Conservation (phyloP, 352 stramenopile species). For the Globisporangium irregulare region DNA sequence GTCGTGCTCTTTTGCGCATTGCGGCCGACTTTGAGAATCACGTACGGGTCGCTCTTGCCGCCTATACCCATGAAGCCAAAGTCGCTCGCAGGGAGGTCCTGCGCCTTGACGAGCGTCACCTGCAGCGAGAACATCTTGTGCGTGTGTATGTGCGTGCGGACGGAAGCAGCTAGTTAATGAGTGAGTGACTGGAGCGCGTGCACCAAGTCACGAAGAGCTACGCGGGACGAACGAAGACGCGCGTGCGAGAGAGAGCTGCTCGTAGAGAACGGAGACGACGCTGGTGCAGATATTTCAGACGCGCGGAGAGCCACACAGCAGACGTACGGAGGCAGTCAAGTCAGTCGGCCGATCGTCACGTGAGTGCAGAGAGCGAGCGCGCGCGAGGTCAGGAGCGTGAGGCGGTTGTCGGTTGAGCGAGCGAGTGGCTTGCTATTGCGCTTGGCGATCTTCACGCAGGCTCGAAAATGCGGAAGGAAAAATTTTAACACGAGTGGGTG, state of each 20-base stretch:
- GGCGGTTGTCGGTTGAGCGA: not conserved
- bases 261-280: not conserved
- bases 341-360: not conserved
- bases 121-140: constrained; percentile 49
- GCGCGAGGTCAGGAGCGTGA: not conserved
- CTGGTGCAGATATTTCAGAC: not conserved
- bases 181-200: not conserved
- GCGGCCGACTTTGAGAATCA: constrained; percentile 54
- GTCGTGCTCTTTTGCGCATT: constrained; percentile 52
- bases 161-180: not conserved
- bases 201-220: constrained; percentile 1
- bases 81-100: constrained; percentile 52
- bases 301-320: not conserved
- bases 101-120: constrained; percentile 48
- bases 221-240: not conserved
- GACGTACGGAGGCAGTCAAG: not conserved
- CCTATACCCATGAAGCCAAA: constrained; percentile 68
- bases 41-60: constrained; percentile 76
- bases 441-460: constrained; percentile 1
- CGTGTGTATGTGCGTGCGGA: not conserved
- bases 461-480: not conserved
- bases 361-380: not conserved
- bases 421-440: not conserved
- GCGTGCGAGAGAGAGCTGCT: not conserved
- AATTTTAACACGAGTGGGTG: not conserved